phyloP scores from a whole-genome alignment of 176 grass and related monocot genomes.

The Carex cristatella region DNA sequence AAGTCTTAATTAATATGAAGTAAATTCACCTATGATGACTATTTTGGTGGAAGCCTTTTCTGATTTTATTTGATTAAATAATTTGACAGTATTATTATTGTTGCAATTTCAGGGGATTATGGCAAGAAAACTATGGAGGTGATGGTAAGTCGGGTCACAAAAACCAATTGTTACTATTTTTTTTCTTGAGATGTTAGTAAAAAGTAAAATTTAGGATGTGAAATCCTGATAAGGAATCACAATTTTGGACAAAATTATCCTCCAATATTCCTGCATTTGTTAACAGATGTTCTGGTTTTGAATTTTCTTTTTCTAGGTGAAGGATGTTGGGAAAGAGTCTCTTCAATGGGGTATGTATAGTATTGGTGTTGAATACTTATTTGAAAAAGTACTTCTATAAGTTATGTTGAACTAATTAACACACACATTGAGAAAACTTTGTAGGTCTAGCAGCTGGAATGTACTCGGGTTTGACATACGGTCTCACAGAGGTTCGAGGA shows the following conservation, averaged over 20 bases:
- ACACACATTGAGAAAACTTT: background rate
- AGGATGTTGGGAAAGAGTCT: conserved; percentile 61
- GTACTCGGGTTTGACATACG: conserved; percentile 84
- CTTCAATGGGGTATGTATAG: conserved; percentile 72
- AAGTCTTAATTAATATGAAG: background rate
- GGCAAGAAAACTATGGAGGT: conserved; percentile 61
- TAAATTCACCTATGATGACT: too few relatives aligned
- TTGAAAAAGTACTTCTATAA: background rate
- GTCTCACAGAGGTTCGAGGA: conserved; percentile 70
- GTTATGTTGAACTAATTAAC: background rate
- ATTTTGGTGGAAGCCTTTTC: background rate
- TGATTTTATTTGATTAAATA: background rate
- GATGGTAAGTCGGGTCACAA: conserved; percentile 39
- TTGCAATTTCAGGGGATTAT: conserved; percentile 39
- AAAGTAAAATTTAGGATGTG: too few relatives aligned
- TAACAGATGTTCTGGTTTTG: background rate
- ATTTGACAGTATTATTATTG: background rate
- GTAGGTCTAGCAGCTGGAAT: conserved; percentile 74
- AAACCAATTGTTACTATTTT: background rate
- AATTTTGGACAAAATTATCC: background rate
- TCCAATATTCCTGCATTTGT: background rate
- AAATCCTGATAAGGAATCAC: background rate
- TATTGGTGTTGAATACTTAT: background rate
- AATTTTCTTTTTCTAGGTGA: conserved; percentile 37
- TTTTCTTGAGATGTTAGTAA: too few relatives aligned